Evolutionary conservation across 768 basidiomycete genomes (phyloP), one percentile per base, ranked within the genome.

Genomic region (Ramaria rubella): DNA sequence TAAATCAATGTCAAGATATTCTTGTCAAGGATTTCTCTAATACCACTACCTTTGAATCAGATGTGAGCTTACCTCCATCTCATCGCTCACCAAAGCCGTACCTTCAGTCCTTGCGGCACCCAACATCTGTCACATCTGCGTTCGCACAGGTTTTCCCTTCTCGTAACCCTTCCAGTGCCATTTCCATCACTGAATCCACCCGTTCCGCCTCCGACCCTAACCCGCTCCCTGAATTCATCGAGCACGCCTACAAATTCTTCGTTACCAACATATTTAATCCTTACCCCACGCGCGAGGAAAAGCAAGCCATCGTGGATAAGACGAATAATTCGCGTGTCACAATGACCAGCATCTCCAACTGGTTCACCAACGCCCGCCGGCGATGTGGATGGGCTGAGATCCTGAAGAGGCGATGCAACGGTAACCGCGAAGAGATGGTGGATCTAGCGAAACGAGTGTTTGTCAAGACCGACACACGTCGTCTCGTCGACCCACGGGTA

Each of bases 181-280:
- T 17, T 11, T 53, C 40, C 30, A 21, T 53, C 15, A 43, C 24
- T 34, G 33, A 44, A 21, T 53, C 52, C 2, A 19, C 40, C 6
- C 52, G 52, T 19, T 53, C 40, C 40, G 52, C 40, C 27, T 53
- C 52, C 4, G 8, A 55, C 34, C 54, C 54, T 4, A 55, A 31
- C 19, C 43, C 42, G n/a, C 40, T 55, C 29, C 54, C 54, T 24
- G 54, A 55, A 26, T 55, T 46, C 59, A 61, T 55, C 24, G 34
- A 52, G n/a, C 71, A 72, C 62, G 67, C 72, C 0, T 70, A 74
- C 55, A 56, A 49, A 3, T 82, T 80, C 80, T 60, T 82, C 1
- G 21, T 78, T 1, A 43, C 63, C 0, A 75, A 83, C 44, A 50
- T 82, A 0, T 74, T 79, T 44, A 73, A 81, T 58, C 82, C 82